Percentiles rank a stretch among this genome's conserved stretches.
These are phyloP conservation scores for Fomitopsis betulina DNA, from an alignment of 1,284 basidiomycete genomes.

Conservation along the genomic window DNA sequence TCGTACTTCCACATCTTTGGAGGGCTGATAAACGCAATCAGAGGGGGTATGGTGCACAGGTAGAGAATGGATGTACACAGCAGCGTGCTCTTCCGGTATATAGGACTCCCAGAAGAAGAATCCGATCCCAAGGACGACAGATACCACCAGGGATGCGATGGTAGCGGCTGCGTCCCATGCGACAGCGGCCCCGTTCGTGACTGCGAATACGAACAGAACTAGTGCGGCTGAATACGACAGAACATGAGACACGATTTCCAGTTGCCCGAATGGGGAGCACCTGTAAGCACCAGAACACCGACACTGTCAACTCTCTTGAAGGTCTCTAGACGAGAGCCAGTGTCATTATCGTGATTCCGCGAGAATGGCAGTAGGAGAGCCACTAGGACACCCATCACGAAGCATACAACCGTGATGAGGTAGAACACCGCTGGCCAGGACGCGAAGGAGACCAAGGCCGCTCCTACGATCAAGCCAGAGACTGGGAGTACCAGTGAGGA, in stretches of 20 bases:
- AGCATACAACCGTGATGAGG: slow-evolving; percentile 31
- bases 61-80: slow-evolving; percentile 25
- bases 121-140: slow-evolving; percentile 26
- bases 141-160: slow-evolving; percentile 31
- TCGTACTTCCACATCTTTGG: slow-evolving; percentile 16
- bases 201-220: slow-evolving; percentile 38
- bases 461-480: slow-evolving; percentile 29
- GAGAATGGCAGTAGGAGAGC: slow-evolving; percentile 27
- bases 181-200: slow-evolving; percentile 32
- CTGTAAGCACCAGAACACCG: slow-evolving; percentile 14
- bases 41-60: not conserved
- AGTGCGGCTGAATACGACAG: slow-evolving; percentile 21
- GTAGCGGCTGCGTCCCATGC: slow-evolving; percentile 35
- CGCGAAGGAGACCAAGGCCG: slow-evolving; percentile 27
- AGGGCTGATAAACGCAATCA: slow-evolving; percentile 7
- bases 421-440: slow-evolving; percentile 34
- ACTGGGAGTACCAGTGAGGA: slow-evolving; percentile 9
- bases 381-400: slow-evolving; percentile 21
- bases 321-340: not conserved
- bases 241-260: not conserved
- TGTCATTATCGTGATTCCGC: not conserved
- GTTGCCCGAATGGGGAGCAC: slow-evolving; percentile 24
- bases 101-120: slow-evolving; percentile 39
- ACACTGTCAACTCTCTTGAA: slow-evolving; percentile 13
- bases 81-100: slow-evolving; percentile 28